A percentile compares a stretch with the other conserved stretches of the same genome.
Evolutionary conservation across 257 asterid genomes (phyloP).

Genomic region (Primulina eburnea): DNA sequence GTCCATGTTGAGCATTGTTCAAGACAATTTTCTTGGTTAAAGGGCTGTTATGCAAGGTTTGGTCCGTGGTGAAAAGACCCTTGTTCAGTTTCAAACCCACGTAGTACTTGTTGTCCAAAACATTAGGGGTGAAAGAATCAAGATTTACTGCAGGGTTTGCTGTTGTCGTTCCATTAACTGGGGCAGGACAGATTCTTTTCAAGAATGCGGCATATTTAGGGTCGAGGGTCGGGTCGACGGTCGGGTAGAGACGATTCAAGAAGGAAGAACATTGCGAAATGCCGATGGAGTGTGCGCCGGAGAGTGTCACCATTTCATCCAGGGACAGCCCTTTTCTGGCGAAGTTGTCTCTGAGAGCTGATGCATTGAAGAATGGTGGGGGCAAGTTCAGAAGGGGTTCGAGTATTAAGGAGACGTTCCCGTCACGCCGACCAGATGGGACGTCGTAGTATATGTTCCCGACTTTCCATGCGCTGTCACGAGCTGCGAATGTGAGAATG

Average conservation of each 20-base stretch:
- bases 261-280: conserved; percentile 46
- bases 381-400: conserved; percentile 46
- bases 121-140: conserved; percentile 35
- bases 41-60: conserved; percentile 36
- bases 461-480: conserved; percentile 43
- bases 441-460: conserved; percentile 45
- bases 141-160: conserved; percentile 29
- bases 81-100: conserved; percentile 27
- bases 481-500: conserved; percentile 62
- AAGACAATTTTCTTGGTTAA: conserved; percentile 39
- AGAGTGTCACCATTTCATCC: conserved; percentile 68
- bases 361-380: conserved; percentile 46
- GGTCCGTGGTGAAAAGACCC: conserved; percentile 51
- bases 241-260: conserved; percentile 42
- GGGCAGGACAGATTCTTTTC: conserved; percentile 46
- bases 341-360: conserved; percentile 37
- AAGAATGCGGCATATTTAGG: conserved; percentile 26
- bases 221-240: conserved; percentile 40
- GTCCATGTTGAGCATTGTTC: conserved; percentile 29
- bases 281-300: conserved; percentile 66
- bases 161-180: conserved; percentile 21
- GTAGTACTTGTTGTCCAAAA: conserved; percentile 49
- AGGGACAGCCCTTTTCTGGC: conserved; percentile 49
- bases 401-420: conserved; percentile 30
- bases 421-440: conserved; percentile 62